phyloP scores from a whole-genome alignment of 228 moss, liverwort and hornwort species.

The Sphagnum fallax region DNA sequence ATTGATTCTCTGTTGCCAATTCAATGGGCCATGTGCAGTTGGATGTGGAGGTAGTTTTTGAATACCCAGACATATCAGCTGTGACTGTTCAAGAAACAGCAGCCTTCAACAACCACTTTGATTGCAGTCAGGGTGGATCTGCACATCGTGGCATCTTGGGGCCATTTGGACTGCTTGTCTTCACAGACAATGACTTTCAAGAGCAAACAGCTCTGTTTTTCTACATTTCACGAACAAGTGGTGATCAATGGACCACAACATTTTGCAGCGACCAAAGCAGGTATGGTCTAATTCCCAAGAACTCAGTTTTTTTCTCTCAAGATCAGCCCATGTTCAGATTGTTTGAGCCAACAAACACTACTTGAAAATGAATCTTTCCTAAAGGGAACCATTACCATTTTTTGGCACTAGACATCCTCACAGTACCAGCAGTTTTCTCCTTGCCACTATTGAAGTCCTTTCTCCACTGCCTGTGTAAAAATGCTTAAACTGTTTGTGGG shows the following conservation, averaged over 20 bases:
- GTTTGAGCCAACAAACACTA: too few species aligned
- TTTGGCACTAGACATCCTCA: too few species aligned
- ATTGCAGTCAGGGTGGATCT: slow-evolving; percentile 63
- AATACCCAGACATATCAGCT: slow-evolving; percentile 17
- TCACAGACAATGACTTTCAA: slow-evolving; percentile 33
- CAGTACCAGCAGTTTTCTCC: too few species aligned
- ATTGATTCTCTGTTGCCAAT: too few species aligned
- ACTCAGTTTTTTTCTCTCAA: background rate
- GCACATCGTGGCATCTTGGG: slow-evolving; percentile 60
- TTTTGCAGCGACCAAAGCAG: slow-evolving; percentile 62
- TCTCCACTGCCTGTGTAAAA: too few species aligned
- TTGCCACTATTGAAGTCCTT: background rate
- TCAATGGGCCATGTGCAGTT: slow-evolving; percentile 6
- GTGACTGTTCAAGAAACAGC: slow-evolving; percentile 5
- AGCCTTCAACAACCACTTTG: slow-evolving; percentile 15
- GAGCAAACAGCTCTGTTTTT: slow-evolving; percentile 56
- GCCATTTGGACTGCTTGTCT: slow-evolving; percentile 64
- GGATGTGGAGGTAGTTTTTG: slow-evolving; percentile 26
- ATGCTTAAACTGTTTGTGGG: too few species aligned
- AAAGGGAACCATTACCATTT: too few species aligned
- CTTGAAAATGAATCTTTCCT: too few species aligned
- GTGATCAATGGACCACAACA: slow-evolving; percentile 16
- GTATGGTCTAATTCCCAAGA: background rate
- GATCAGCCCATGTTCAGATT: background rate
- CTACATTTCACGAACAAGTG: slow-evolving; percentile 22